phyloP scores from a whole-genome alignment of 2,329 filamentous ascomycete species.

The Paraconiothyrium sp. region DNA sequence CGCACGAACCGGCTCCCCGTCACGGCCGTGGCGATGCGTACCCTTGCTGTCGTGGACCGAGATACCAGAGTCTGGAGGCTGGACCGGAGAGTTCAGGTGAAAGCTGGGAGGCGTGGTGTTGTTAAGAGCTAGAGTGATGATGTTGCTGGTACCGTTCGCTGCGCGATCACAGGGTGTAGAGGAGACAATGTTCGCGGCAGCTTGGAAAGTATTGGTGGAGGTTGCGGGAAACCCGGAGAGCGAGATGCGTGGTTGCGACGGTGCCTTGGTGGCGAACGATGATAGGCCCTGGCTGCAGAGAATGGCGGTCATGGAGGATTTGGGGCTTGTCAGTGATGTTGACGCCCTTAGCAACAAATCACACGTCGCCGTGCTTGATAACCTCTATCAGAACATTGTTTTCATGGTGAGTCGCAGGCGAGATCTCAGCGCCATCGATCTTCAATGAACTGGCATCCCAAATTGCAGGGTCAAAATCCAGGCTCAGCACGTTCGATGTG shows the following conservation, averaged over 20 bases:
- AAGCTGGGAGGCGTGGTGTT: constrained; percentile 28
- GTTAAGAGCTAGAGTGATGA: constrained; percentile 54
- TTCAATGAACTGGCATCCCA: constrained; percentile 24
- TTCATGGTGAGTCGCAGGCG: constrained; percentile 15
- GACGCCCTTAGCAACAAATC: constrained; percentile 16
- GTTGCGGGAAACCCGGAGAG: constrained; percentile 66
- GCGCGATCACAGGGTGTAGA: not conserved
- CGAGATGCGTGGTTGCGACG: constrained; percentile 47
- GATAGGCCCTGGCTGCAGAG: constrained; percentile 57
- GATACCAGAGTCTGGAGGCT: constrained; percentile 26
- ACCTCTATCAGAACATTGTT: not conserved
- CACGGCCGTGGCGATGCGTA: constrained; percentile 34
- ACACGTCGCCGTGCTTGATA: constrained; percentile 12
- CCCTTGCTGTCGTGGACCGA: constrained; percentile 35
- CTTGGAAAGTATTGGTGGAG: constrained; percentile 67
- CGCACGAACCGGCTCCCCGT: constrained; percentile 55
- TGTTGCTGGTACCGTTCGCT: constrained; percentile 51
- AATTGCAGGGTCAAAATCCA: constrained; percentile 37
- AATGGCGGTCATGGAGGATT: constrained; percentile 61
- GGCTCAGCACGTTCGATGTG: constrained; percentile 45
- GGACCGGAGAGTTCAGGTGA: constrained; percentile 43
- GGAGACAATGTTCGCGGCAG: constrained; percentile 57
- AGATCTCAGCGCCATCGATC: constrained; percentile 36
- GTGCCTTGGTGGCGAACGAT: constrained; percentile 50
- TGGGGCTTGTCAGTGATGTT: constrained; percentile 15